Base-by-base conservation (phyloP, 331 rosid species). In the Quercus lobata region DNA sequence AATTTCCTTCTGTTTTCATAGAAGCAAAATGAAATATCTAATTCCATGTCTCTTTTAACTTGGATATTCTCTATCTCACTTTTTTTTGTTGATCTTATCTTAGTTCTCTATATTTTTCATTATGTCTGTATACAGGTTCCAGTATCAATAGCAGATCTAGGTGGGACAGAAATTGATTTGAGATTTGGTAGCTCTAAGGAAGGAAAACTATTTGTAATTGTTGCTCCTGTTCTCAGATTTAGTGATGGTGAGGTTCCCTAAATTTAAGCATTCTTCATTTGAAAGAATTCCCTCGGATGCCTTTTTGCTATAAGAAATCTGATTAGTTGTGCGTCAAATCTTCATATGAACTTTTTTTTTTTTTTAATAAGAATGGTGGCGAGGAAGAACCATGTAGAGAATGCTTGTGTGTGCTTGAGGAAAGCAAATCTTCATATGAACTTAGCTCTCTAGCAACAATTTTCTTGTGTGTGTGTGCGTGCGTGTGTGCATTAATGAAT, bases 71-170 rank as follows among this genome's bases (percentile, higher is more conserved):
- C 37, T 0, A 7, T 25, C 27, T 54, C 58, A 17, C 6, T 46
- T 76, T 69, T 72, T 35, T 35, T 35, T 35, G 0, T 35, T 83
- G 29, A 52, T 25, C 49, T 72, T 81, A 72, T 18, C 71, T 74
- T 58, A 29, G 22, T 35, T 60, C 46, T 65, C 73, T 74, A 46
- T 63, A 78, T 77, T 72, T 68, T 6, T 69, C 62, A 37, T 27
- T 56, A 44, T 16, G 60, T 82, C 55, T 77, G 78, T 82, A 82
- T 78, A 81, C 84, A 95, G 99, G 97, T 91, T 77, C 97, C 99
- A 1, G 99, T 95, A 76, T 95, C 99, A 52, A 95, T 95, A 84
- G 99, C 99, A 18, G 99, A 95, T 88, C 97, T 95, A 16, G 99
- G 99, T 57, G 99, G 99, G 80, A 95, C 99, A 21, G 98, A 93